Evolutionary conservation across 2,329 filamentous ascomycete species (phyloP), one percentile per base, ranked within the genome.

Genomic region (Didymellaceae sp.): DNA sequence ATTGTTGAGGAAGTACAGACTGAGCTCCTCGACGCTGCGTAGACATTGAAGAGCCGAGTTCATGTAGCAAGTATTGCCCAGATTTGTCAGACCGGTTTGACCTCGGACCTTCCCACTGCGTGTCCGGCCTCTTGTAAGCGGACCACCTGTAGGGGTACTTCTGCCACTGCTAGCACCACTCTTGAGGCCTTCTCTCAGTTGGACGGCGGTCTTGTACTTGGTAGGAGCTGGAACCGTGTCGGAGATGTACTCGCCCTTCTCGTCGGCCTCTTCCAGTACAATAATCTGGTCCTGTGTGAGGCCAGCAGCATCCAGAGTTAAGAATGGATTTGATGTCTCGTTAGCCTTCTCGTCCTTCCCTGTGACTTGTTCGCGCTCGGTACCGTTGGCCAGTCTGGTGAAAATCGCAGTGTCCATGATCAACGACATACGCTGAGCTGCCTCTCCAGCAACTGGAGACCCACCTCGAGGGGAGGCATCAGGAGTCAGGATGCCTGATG

Each of bases 31-130:
- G 0, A 97, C 91, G 62, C 90, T 95, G 41, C 93, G 86, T 42
- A 99, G 85, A 71, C 94, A 99, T 71, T 99, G 94, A 45, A 97
- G 79, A 8, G 94, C 94, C 17, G 93, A 96, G 74, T 97, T 97
- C 92, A 97, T 97, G 76, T 99, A 99, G 75, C 94, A 99, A 0
- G 94, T 97, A 67, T 99, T 99, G 39, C 94, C 94, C 11, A 99
- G 78, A 67, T 99, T 99, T 57, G 84, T 86, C 43, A 99, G 78
- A 25, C 94, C 94, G 32, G 92, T 89, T 31, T 87, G 88, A 24
- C 94, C 94, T 25, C 86, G 75, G 10, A 85, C 84, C 55, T 86
- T 85, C 8, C 89, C 89, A 30, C 86, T 83, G 53, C 87, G 84
- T 6, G 82, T 77, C 48, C 90, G 83, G 32, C 90, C 90, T 59